Conservation (phyloP, 495 filamentous ascomycete genomes). For the Trichodelitschia bisporula region DNA sequence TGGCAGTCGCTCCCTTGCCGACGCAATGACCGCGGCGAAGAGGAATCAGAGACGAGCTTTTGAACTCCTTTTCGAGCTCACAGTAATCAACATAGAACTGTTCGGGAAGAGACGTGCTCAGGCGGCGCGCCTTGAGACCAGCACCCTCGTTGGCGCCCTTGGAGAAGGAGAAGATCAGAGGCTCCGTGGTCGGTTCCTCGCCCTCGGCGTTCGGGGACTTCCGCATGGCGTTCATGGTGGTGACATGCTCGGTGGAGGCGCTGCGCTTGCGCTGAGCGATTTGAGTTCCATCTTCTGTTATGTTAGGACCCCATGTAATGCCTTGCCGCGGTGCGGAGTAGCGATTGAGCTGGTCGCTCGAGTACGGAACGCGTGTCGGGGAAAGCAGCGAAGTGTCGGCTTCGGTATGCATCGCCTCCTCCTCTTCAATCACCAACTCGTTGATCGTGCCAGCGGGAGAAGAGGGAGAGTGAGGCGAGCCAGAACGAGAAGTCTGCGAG, state of each 20-base stretch:
- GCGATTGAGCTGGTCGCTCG: conserved; percentile 1
- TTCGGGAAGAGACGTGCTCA: conserved; percentile 36
- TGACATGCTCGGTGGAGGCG: conserved; percentile 6
- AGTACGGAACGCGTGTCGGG: background rate
- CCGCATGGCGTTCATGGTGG: conserved; percentile 1
- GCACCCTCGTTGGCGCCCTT: conserved; percentile 32
- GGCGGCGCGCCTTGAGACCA: conserved; percentile 37
- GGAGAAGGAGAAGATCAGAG: conserved; percentile 10
- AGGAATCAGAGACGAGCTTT: conserved; percentile 30
- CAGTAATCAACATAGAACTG: conserved; percentile 38
- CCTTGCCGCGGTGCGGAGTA: conserved; percentile 4
- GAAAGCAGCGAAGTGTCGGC: background rate
- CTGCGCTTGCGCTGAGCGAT: conserved; percentile 6
- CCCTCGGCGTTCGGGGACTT: conserved; percentile 1
- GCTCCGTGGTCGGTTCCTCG: conserved; percentile 3
- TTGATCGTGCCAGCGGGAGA: conserved; percentile 11
- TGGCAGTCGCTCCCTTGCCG: conserved; percentile 48
- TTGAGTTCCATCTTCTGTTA: background rate
- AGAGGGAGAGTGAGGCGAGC: conserved; percentile 8
- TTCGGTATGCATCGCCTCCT: background rate
- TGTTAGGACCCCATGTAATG: conserved; percentile 2
- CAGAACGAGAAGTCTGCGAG: too few species aligned
- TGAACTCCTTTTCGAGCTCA: conserved; percentile 33
- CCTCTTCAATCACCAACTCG: conserved; percentile 1
- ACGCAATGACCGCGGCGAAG: conserved; percentile 25